Evolutionary conservation across 306 rosid species (phyloP).

Genomic region (Echinosophora koreensis): DNA sequence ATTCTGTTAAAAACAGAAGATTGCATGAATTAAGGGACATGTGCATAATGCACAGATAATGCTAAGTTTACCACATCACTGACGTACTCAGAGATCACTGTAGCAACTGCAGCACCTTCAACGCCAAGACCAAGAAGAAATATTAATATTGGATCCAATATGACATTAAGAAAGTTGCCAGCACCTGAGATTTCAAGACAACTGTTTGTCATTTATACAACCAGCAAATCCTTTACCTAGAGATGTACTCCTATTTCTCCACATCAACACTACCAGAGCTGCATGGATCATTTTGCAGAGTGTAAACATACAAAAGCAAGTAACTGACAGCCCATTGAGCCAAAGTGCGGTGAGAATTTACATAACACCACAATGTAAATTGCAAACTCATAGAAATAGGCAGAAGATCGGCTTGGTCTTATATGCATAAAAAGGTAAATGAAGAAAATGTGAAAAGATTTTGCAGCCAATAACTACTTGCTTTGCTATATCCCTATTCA

Average conservation of each 20-base stretch:
- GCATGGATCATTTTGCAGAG: conserved; percentile 20
- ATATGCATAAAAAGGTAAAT: not conserved
- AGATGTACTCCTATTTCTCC: conserved; percentile 26
- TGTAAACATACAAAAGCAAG: conserved; percentile 17
- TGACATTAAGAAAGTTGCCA: conserved; percentile 79
- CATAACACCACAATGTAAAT: not conserved
- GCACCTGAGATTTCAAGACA: conserved; percentile 63
- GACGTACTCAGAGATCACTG: conserved; percentile 96
- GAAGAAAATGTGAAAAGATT: not conserved
- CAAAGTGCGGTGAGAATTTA: conserved; percentile 2
- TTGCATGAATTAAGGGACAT: conserved; percentile 33
- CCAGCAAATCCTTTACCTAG: conserved; percentile 30
- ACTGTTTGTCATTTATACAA: conserved; percentile 40
- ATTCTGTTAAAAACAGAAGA: conserved; percentile 46
- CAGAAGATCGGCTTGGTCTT: conserved; percentile 24
- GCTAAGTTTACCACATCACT: conserved; percentile 82
- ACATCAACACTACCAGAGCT: conserved; percentile 25
- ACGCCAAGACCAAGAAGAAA: conserved; percentile 74
- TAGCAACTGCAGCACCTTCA: conserved; percentile 87
- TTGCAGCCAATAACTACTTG: conserved; percentile 8
- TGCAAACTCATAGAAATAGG: not conserved
- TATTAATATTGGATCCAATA: conserved; percentile 78
- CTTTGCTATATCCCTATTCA: not conserved
- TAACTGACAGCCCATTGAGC: conserved; percentile 18
- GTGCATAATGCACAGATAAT: conserved; percentile 55